Evolutionary conservation across 768 basidiomycete species (phyloP).

Genomic region (Kwoniella bestiolae): DNA sequence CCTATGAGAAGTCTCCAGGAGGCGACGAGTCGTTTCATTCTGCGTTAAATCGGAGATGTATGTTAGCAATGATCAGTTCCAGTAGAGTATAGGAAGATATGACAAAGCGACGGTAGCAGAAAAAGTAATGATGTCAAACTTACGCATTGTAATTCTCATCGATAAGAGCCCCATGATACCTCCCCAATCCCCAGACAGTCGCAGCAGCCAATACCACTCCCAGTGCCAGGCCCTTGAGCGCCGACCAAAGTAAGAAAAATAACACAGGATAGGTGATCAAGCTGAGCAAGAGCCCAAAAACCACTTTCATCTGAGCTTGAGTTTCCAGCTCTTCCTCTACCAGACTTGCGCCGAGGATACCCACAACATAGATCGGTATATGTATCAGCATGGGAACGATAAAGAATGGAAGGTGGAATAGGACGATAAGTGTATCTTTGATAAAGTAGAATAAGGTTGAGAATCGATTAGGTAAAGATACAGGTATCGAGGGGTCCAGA

Average conservation of each 20-base stretch:
- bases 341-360: slow-evolving; percentile 71
- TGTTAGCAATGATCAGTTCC: neutral
- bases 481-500: slow-evolving; percentile 76
- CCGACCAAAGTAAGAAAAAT: slow-evolving; percentile 83
- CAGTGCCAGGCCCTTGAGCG: slow-evolving; percentile 73
- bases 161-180: slow-evolving; percentile 83
- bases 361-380: slow-evolving; percentile 74
- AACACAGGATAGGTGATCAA: slow-evolving; percentile 78
- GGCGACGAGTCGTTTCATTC: slow-evolving; percentile 82
- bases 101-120: no score
- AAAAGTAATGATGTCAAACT: slow-evolving; percentile 46
- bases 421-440: slow-evolving; percentile 72
- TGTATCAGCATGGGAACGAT: slow-evolving; percentile 73
- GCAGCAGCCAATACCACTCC: slow-evolving; percentile 74
- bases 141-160: slow-evolving; percentile 85
- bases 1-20: slow-evolving; percentile 98
- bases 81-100: no score
- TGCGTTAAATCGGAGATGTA: slow-evolving; percentile 51
- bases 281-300: slow-evolving; percentile 76
- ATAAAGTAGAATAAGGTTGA: slow-evolving; percentile 76
- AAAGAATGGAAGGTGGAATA: slow-evolving; percentile 85
- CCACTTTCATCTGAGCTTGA: slow-evolving; percentile 94
- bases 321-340: slow-evolving; percentile 88
- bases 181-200: slow-evolving; percentile 75
- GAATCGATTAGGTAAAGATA: slow-evolving; percentile 79